Base-by-base conservation (phyloP, 2,329 filamentous ascomycete species). In the Cytospora chrysosperma region DNA sequence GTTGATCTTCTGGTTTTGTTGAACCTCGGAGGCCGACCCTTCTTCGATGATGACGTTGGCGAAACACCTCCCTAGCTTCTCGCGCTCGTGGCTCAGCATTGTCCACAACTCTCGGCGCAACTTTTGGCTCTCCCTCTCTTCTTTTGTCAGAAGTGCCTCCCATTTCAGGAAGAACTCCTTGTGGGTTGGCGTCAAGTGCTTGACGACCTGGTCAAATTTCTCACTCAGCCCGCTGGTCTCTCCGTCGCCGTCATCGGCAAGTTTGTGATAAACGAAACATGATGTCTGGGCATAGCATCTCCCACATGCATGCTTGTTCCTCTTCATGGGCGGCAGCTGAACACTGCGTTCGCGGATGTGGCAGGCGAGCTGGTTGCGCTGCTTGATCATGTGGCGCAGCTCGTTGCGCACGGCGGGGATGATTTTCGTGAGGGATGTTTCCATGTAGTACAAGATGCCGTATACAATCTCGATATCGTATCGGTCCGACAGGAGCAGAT, bases 311-410 rank as follows among this genome's bases (percentile, higher is more conserved):
- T 91, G 89, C 64, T 92, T 87, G 72, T 88, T 92, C 72, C 89
- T 90, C 62, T 96, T 83, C 88, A 99, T 95, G 0, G 89, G 87
- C 1, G 95, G 95, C 28, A 99, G 82, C 66, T 92, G 87, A 15
- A 87, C 83, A 67, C 90, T 88, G 64, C 91, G 87, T 72, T 96
- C 89, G 63, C 92, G 88, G 50, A 97, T 87, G 72, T 92, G 93
- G 69, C 89, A 90, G 3, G 94, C 93, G 21, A 99, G 80, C 68
- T 92, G 87, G 71, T 99, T 99, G 59, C 95, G 89, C 75, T 97
- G 90, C 80, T 98, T 93, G 64, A 99, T 90, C 93, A 99, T 97
- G 70, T 97, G 93, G 43, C 93, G 88, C 58, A 99, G 85, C 74
- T 99, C 95, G 69, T 92, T 89, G 43, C 92, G 86, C 63, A 98